Base-by-base conservation (phyloP, 805 yeast genomes). In the Kazachstania kunashirensis region DNA sequence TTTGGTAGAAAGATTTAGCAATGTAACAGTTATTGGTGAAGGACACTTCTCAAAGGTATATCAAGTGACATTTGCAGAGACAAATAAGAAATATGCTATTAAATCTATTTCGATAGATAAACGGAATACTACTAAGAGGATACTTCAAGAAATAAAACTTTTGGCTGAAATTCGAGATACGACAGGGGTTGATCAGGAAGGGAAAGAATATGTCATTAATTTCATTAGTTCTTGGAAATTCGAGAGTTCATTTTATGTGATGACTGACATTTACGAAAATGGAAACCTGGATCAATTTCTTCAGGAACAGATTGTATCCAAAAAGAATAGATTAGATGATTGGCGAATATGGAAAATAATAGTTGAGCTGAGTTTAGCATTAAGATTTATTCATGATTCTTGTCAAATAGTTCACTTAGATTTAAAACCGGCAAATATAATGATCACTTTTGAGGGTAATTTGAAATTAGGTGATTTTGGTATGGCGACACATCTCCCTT, bases 271-370 rank as follows among this genome's bases (percentile, higher is more conserved):
- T 59, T 92, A 96, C 62, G 97, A 88, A 52, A 92, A 88, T 54
- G 97, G 97, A 2, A 83, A 92, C 16, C 62, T 92, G 40, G 92
- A 79, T 51, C 74, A 75, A 41, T 92, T 89, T 52, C 59, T 92
- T 36, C 94, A 83, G 46, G 79, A 77, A 55, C 85, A 84, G 16
- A 76, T 79, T 33, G 70, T 78, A 28, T 73, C 84, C 21, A 78
- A 79, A 48, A 52, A 58, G 18, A 46, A 47, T 17, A 48, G 59
- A 23, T 67, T 92, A 35, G 98, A 92, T 55, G 98, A 92, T 57
- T 92, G 96, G 81, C 72, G 98, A 48, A 88, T 89, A 28, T 92
- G 98, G 98, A 92, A 92, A 62, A 89, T 92, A 31, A 66, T 92
- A 46, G 79, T 81, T 35, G 98, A 89, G 55, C 67, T 88, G 13